These are phyloP conservation scores for Brasenia schreberi DNA, from an alignment of 164 flowering plant species.

Conservation along the genomic window DNA sequence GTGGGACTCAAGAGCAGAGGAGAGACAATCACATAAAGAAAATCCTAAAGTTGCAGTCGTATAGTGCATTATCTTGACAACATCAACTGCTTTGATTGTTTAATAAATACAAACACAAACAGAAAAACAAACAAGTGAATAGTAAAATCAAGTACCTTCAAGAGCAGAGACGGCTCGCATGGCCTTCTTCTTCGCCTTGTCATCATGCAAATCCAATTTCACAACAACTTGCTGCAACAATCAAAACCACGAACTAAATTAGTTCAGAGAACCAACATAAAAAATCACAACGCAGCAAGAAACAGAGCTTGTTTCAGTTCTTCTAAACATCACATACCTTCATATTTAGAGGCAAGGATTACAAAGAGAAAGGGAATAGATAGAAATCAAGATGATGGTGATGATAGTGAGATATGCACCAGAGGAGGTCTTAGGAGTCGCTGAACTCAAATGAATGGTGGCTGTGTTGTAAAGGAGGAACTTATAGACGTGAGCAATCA, in stretches of 20 bases:
- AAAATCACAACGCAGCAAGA: background rate
- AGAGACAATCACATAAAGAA: too few species aligned
- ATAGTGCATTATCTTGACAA: too few species aligned
- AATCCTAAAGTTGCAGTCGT: too few species aligned
- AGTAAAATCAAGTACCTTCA: conserved; percentile 26
- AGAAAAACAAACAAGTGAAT: too few species aligned
- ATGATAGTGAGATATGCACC: background rate
- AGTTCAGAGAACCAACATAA: background rate
- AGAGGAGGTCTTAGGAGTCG: background rate
- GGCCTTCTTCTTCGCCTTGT: conserved; percentile 67
- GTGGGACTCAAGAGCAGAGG: too few species aligned
- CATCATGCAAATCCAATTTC: conserved; percentile 64
- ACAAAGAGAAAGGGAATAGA: background rate
- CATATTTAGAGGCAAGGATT: background rate
- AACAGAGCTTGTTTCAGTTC: background rate
- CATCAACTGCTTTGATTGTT: too few species aligned
- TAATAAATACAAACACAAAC: too few species aligned
- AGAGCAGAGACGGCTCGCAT: conserved; percentile 58
- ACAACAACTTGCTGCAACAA: conserved; percentile 49
- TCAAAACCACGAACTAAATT: background rate
- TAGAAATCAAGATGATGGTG: background rate
- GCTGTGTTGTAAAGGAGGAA: background rate
- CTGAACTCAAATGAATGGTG: background rate
- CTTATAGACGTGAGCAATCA: too few species aligned
- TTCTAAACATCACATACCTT: background rate